phyloP scores from a whole-genome alignment of 2,329 filamentous ascomycete species.

The Stagonosporopsis cucurbitacearum region DNA sequence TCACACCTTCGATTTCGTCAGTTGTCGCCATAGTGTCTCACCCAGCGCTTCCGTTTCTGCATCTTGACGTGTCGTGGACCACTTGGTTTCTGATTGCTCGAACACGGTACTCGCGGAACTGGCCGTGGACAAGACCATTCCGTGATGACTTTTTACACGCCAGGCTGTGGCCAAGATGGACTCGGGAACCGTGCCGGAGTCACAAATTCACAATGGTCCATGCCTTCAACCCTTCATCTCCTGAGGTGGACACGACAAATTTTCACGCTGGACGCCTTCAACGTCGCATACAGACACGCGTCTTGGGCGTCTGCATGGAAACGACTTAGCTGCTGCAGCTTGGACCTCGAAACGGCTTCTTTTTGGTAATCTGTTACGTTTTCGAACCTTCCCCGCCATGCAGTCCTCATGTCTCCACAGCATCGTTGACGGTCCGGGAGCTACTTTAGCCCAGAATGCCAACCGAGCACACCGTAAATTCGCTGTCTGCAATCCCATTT shows the following conservation, averaged over 20 bases:
- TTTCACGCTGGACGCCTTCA: conserved; percentile 26
- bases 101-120: not conserved
- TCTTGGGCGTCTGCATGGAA: conserved; percentile 28
- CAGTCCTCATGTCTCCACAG: conserved; percentile 32
- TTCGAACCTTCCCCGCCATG: conserved; percentile 46
- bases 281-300: conserved; percentile 26
- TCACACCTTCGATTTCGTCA: conserved; percentile 35
- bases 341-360: conserved; percentile 28
- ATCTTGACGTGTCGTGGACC: not conserved
- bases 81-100: not conserved
- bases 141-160: not conserved
- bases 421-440: conserved; percentile 34
- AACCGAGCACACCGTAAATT: conserved; percentile 33
- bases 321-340: conserved; percentile 24
- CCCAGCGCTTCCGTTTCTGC: conserved; percentile 8
- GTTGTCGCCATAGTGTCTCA: conserved; percentile 24
- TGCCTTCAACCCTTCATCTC: conserved; percentile 1
- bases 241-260: conserved; percentile 22
- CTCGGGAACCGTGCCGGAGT: not conserved
- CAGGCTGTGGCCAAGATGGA: not conserved
- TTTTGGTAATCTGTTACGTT: conserved; percentile 48
- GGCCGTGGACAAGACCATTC: not conserved
- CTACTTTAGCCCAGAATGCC: conserved; percentile 39
- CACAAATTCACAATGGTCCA: not conserved
- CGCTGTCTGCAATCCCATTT: conserved; percentile 9